Evolutionary conservation across 345 rosid genomes (phyloP).

Genomic region (Cardiospermum halicacabum): DNA sequence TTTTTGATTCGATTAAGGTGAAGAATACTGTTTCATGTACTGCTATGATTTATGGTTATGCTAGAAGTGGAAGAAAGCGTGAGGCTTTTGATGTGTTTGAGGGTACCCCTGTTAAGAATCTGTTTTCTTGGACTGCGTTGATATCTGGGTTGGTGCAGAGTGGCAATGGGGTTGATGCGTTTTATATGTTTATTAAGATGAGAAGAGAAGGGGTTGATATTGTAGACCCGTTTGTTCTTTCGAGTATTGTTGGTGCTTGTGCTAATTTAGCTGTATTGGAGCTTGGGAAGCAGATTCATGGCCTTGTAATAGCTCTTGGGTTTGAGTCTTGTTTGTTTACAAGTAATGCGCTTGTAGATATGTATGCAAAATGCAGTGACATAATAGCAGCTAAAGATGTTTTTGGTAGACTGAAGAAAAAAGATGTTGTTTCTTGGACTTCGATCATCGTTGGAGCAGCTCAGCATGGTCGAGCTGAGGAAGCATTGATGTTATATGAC

Average conservation of each 20-base stretch:
- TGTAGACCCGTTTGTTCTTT: slow-evolving; percentile 70
- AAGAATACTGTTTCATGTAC: slow-evolving; percentile 60
- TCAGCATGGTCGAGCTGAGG: slow-evolving; percentile 68
- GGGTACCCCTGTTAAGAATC: slow-evolving; percentile 35
- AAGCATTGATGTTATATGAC: slow-evolving; percentile 56
- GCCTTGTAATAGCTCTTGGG: slow-evolving; percentile 47
- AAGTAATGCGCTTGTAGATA: slow-evolving; percentile 67
- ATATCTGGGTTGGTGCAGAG: slow-evolving; percentile 77
- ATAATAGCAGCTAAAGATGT: slow-evolving; percentile 48
- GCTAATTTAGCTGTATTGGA: slow-evolving; percentile 59
- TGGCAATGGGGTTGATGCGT: slow-evolving; percentile 54
- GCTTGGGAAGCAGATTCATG: slow-evolving; percentile 64
- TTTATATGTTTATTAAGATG: slow-evolving; percentile 50
- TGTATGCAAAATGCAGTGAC: slow-evolving; percentile 86
- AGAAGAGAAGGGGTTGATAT: slow-evolving; percentile 63
- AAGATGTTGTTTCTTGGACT: slow-evolving; percentile 84
- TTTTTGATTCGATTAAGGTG: slow-evolving; percentile 48
- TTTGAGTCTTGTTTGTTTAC: slow-evolving; percentile 57
- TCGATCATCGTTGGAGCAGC: slow-evolving; percentile 75
- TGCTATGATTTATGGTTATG: slow-evolving; percentile 55
- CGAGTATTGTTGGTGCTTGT: slow-evolving; percentile 69
- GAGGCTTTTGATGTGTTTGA: slow-evolving; percentile 51
- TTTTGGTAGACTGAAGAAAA: slow-evolving; percentile 40
- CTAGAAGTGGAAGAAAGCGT: slow-evolving; percentile 53
- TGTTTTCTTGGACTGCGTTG: slow-evolving; percentile 69